phyloP scores from a whole-genome alignment of 2,329 filamentous ascomycete genomes.

The Talaromyces sp. region DNA sequence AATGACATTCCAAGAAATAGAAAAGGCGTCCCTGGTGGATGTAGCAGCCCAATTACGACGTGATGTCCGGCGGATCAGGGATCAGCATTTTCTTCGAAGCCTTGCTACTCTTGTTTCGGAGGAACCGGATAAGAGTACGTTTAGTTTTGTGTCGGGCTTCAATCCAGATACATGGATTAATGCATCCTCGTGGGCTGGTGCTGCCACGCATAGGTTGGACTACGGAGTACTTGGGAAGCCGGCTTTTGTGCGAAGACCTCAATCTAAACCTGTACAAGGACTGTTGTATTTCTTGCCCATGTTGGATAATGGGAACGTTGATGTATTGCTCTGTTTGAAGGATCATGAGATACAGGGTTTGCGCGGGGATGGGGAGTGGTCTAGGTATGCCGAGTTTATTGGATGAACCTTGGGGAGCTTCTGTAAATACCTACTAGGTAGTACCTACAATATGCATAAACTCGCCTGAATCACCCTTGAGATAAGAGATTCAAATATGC shows the following conservation, averaged over 20 bases:
- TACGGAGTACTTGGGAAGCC: constrained; percentile 21
- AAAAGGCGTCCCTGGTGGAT: constrained; percentile 16
- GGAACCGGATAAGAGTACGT: constrained; percentile 27
- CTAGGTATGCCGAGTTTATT: constrained; percentile 17
- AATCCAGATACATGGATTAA: constrained; percentile 19
- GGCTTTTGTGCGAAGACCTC: constrained; percentile 16
- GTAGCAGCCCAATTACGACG: constrained; percentile 24
- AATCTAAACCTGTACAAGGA: constrained; percentile 15
- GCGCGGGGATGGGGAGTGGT: constrained; percentile 14
- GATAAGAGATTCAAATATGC: too few species aligned
- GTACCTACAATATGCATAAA: too few species aligned
- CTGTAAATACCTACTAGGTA: too few species aligned
- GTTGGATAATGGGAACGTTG: constrained; percentile 15
- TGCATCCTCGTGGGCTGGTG: constrained; percentile 15
- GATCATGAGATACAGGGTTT: constrained; percentile 12
- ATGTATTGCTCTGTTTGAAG: constrained; percentile 22
- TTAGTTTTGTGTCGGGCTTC: constrained; percentile 25
- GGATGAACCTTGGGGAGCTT: constrained; percentile 5
- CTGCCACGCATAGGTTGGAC: not conserved
- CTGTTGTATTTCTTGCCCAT: constrained; percentile 20
- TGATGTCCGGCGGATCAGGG: constrained; percentile 23
- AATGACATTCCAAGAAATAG: constrained; percentile 26
- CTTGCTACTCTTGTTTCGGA: constrained; percentile 33
- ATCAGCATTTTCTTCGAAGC: constrained; percentile 29
- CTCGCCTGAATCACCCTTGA: too few species aligned